Percentiles rank a stretch among this genome's conserved stretches.
Conservation (phyloP, 345 rosid genomes). For the Turritis glabra region DNA sequence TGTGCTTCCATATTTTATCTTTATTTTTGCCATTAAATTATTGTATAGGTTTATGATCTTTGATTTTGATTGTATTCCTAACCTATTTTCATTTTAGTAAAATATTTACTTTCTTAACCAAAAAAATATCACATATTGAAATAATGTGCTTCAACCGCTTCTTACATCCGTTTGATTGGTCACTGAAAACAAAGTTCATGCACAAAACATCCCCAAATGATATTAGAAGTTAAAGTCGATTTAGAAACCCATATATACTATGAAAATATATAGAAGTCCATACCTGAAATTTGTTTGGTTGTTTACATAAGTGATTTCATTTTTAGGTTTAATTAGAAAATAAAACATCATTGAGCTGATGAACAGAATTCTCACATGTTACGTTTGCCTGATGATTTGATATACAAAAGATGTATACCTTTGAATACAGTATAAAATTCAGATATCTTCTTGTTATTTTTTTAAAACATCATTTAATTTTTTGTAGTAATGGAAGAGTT, state of each 20-base stretch:
- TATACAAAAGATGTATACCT: not conserved
- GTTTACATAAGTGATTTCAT: not conserved
- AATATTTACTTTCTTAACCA: too few relatives aligned
- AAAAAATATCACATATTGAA: too few relatives aligned
- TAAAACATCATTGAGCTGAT: not conserved
- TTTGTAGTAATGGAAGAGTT: not conserved
- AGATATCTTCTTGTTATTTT: not conserved
- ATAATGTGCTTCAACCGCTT: too few relatives aligned
- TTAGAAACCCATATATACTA: not conserved
- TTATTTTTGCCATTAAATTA: too few relatives aligned
- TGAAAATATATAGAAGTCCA: too few relatives aligned
- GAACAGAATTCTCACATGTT: too few relatives aligned
- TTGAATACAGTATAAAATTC: not conserved
- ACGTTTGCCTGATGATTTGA: too few relatives aligned
- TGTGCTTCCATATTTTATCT: too few relatives aligned
- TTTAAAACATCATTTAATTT: not conserved
- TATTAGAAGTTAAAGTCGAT: not conserved
- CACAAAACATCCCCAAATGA: not conserved
- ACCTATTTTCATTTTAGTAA: too few relatives aligned
- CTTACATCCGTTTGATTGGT: not conserved
- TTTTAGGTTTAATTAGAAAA: not conserved
- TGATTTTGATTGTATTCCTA: too few relatives aligned
- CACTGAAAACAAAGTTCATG: not conserved
- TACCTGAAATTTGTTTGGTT: not conserved
- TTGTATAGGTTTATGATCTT: too few relatives aligned